Evolutionary conservation across 257 asterid genomes (phyloP).

Genomic region (Solanum pinnatisectum): DNA sequence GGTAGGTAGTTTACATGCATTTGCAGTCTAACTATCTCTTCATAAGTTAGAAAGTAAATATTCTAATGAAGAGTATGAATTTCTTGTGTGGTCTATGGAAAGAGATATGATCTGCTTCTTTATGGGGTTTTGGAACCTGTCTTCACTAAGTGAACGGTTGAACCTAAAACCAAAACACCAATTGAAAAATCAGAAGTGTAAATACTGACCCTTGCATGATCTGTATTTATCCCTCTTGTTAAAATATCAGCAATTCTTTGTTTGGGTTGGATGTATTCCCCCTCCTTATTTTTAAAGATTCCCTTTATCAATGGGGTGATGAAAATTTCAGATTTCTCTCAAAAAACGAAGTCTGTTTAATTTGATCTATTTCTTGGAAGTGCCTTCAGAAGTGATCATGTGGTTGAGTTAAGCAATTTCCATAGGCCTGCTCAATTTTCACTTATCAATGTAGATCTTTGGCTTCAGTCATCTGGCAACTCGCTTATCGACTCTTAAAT

Average conservation of each 20-base stretch:
- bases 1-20: background rate
- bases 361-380: background rate
- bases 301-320: background rate
- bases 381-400: background rate
- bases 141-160: background rate
- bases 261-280: background rate
- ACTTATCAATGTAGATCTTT: background rate
- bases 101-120: background rate
- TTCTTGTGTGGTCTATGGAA: background rate
- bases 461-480: background rate
- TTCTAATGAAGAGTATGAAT: background rate
- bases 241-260: background rate
- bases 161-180: background rate
- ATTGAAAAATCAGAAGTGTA: background rate
- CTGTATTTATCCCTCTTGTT: background rate
- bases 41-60: background rate
- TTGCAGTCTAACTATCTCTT: background rate
- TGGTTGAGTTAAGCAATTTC: background rate
- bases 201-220: background rate
- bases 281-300: background rate
- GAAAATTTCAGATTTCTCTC: background rate
- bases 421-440: background rate
- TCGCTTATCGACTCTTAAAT: background rate
- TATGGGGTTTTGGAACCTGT: background rate
- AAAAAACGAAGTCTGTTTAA: background rate